Evolutionary conservation across 1,284 basidiomycete species (phyloP).

Genomic region (Cerioporus squamosus): DNA sequence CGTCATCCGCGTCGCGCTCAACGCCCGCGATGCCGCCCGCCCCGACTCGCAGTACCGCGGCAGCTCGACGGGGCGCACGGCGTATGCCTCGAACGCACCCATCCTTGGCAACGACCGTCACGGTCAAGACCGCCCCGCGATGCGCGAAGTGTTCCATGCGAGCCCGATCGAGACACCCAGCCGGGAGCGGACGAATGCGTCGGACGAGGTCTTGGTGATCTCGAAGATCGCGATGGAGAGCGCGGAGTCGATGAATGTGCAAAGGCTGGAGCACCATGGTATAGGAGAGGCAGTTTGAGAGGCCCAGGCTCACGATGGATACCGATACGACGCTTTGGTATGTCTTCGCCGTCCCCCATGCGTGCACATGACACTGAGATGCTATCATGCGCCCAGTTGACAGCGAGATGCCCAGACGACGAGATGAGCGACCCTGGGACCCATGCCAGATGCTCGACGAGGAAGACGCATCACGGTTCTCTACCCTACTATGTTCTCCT

Average conservation of each 20-base stretch:
- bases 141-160: background rate
- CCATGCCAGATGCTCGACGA: too few species aligned
- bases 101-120: background rate
- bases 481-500: too few species aligned
- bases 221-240: background rate
- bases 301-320: too few species aligned
- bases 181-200: background rate
- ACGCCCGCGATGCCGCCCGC: conserved; percentile 1
- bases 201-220: background rate
- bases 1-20: conserved; percentile 9
- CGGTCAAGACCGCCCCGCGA: background rate
- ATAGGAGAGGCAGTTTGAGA: too few species aligned
- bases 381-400: too few species aligned
- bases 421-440: too few species aligned
- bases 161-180: background rate
- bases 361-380: too few species aligned
- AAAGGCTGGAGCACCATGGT: too few species aligned
- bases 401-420: too few species aligned
- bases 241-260: background rate
- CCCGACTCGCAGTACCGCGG: conserved; percentile 5
- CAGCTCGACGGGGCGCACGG: background rate
- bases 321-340: too few species aligned
- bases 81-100: conserved; percentile 1
- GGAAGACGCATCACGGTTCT: too few species aligned
- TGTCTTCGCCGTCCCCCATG: too few species aligned